These are phyloP conservation scores for Raddia distichophylla DNA, from an alignment of 176 grass and related monocot genomes.

Conservation along the genomic window DNA sequence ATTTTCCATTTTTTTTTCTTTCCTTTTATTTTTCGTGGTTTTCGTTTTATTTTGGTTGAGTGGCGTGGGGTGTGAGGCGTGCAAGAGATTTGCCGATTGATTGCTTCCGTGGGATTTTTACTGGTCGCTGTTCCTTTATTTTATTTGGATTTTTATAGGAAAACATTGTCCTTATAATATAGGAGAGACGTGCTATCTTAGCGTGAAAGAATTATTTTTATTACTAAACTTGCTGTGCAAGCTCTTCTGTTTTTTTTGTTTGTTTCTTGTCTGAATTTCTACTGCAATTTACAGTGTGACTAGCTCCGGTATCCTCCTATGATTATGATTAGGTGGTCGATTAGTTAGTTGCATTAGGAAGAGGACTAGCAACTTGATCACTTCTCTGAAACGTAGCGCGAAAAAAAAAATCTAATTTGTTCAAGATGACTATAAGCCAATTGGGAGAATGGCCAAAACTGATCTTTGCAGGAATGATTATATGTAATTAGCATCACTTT, in stretches of 20 bases:
- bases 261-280: not conserved
- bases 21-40: not conserved
- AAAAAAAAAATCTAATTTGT: not conserved
- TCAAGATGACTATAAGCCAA: not conserved
- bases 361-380: not conserved
- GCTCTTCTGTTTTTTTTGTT: not conserved
- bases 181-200: not conserved
- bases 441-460: not conserved
- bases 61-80: not conserved
- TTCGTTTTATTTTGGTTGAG: not conserved
- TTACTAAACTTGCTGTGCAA: not conserved
- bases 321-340: not conserved
- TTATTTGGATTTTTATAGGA: not conserved
- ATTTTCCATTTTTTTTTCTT: not conserved
- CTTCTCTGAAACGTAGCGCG: not conserved
- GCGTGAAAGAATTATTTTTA: not conserved
- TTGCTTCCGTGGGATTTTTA: conserved; percentile 29
- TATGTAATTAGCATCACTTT: conserved; percentile 8
- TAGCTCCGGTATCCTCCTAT: not conserved
- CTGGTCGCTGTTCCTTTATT: not conserved
- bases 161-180: not conserved
- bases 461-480: not conserved
- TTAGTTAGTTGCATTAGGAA: not conserved
- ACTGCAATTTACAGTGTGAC: not conserved
- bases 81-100: not conserved